phyloP scores from a whole-genome alignment of 345 rosid species.

The Ailanthus altissimus region DNA sequence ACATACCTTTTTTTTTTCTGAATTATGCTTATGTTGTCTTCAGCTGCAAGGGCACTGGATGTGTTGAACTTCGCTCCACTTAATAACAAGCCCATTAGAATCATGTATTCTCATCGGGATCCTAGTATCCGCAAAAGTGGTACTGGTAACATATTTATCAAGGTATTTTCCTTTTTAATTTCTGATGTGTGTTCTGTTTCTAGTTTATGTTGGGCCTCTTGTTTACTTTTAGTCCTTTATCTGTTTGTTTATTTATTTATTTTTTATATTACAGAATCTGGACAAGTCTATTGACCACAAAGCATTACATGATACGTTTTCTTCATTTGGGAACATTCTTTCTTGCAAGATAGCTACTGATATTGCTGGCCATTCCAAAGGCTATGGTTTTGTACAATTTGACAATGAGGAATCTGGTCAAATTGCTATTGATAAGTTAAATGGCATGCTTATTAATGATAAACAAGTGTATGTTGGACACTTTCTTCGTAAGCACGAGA shows the following conservation, averaged over 20 bases:
- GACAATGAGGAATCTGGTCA: conserved; percentile 82
- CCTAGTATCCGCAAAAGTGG: conserved; percentile 91
- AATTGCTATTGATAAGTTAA: conserved; percentile 72
- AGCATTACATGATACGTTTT: conserved; percentile 84
- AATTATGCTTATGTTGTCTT: conserved; percentile 13
- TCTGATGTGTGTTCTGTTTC: background rate
- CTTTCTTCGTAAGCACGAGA: conserved; percentile 85
- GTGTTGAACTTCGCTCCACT: conserved; percentile 70
- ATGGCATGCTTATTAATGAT: conserved; percentile 93
- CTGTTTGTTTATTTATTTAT: background rate
- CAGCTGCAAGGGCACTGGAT: conserved; percentile 91
- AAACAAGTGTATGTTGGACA: conserved; percentile 94
- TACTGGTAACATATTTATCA: conserved; percentile 86
- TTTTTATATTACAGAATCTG: conserved; percentile 54
- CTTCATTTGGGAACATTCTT: conserved; percentile 78
- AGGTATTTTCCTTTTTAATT: conserved; percentile 38
- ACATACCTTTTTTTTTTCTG: background rate
- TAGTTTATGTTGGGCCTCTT: background rate
- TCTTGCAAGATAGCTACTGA: conserved; percentile 93
- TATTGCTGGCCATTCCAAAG: conserved; percentile 79
- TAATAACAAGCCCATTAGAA: conserved; percentile 67
- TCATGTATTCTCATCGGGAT: conserved; percentile 94
- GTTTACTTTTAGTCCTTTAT: conserved; percentile 8
- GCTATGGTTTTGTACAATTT: conserved; percentile 93
- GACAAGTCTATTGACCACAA: conserved; percentile 93